Evolutionary conservation across 2,329 filamentous ascomycete genomes (phyloP).

Genomic region (Hypomyces rosellus): DNA sequence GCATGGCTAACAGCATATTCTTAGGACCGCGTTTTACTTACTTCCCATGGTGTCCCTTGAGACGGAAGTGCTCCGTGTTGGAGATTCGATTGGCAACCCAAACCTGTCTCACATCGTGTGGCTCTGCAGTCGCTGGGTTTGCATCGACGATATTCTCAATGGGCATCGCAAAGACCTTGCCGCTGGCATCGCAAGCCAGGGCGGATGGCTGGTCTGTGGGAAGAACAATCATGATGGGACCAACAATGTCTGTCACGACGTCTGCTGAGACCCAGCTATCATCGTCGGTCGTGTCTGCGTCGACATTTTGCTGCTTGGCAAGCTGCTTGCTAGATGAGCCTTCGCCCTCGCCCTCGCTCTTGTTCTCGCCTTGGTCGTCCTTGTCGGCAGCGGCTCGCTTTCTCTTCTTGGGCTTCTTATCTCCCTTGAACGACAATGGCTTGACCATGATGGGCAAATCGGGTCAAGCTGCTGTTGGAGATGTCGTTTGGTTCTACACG

Average conservation of each 20-base stretch:
- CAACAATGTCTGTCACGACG: slow-evolving; percentile 63
- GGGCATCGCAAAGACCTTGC: slow-evolving; percentile 74
- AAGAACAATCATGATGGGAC: slow-evolving; percentile 77
- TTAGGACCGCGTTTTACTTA: slow-evolving; percentile 30
- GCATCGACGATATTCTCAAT: slow-evolving; percentile 86
- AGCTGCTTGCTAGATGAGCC: slow-evolving; percentile 8
- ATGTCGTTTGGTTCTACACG: neutral
- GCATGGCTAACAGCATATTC: slow-evolving; percentile 3
- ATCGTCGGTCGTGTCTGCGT: slow-evolving; percentile 47
- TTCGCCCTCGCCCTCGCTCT: slow-evolving; percentile 23
- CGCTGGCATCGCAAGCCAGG: slow-evolving; percentile 78
- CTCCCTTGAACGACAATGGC: slow-evolving; percentile 90
- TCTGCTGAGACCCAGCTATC: slow-evolving; percentile 92
- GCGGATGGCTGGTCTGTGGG: slow-evolving; percentile 67
- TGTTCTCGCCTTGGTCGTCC: slow-evolving; percentile 37
- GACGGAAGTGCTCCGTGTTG: slow-evolving; percentile 73
- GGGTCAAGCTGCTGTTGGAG: slow-evolving; percentile 3
- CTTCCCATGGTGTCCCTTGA: slow-evolving; percentile 88
- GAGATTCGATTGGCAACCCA: slow-evolving; percentile 84
- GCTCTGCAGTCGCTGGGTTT: slow-evolving; percentile 79
- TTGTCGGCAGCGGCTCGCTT: slow-evolving; percentile 60
- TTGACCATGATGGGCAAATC: slow-evolving; percentile 62
- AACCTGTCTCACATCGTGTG: slow-evolving; percentile 91
- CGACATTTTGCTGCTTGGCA: slow-evolving; percentile 1
- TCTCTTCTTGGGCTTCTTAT: slow-evolving; percentile 90